These are phyloP conservation scores for Oemleria cerasiformis DNA, from an alignment of 306 rosid species.

Conservation along the genomic window DNA sequence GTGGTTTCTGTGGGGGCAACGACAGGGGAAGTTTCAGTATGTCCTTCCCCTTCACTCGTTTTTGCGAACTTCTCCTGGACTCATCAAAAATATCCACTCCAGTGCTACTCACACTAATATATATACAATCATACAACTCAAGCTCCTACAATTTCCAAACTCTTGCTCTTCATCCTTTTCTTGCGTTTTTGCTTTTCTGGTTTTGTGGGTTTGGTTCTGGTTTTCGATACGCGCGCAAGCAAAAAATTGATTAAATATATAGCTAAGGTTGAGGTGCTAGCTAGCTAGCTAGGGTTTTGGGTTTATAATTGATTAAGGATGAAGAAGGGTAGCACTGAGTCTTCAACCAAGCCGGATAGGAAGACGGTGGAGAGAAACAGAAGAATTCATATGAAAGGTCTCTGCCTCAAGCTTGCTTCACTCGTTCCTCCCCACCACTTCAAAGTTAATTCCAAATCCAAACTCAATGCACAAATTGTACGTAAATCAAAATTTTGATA, in stretches of 20 bases:
- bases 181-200: not conserved
- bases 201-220: not conserved
- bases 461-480: conserved; percentile 36
- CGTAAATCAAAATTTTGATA: not conserved
- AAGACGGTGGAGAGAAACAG: conserved; percentile 67
- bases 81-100: no score
- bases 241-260: no score
- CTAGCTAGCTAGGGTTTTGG: no score
- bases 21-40: not conserved
- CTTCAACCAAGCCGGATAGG: conserved; percentile 50
- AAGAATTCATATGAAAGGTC: conserved; percentile 68
- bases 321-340: conserved; percentile 20
- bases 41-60: conserved; percentile 4
- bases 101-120: no score
- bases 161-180: not conserved
- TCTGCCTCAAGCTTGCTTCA: conserved; percentile 58
- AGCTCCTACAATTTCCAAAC: not conserved
- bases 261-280: no score
- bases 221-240: no score
- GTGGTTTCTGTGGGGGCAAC: no score
- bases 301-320: conserved; percentile 15
- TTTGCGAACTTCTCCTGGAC: not conserved
- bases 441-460: conserved; percentile 13
- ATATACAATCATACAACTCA: not conserved
- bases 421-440: conserved; percentile 47